Percentiles rank a stretch among this genome's conserved stretches.
Conservation (phyloP, 208 protist species). For the Endotrypanum monterogeii region DNA sequence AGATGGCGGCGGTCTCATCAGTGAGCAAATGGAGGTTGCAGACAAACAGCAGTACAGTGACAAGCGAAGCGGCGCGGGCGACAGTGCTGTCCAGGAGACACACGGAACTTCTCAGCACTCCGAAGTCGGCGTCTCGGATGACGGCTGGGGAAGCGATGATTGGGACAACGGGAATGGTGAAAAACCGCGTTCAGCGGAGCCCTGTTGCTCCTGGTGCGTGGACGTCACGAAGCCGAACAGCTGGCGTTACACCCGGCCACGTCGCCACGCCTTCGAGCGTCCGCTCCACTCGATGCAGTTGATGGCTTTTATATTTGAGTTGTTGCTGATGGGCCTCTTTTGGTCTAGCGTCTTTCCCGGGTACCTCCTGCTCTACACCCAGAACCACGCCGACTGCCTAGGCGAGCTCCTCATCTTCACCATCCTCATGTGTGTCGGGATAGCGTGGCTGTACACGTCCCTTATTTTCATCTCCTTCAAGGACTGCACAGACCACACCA, state of each 20-base stretch:
- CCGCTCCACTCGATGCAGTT: slow-evolving; percentile 76
- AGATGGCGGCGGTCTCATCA: not conserved
- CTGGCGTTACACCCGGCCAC: slow-evolving; percentile 51
- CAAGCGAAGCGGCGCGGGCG: not conserved
- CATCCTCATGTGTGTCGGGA: slow-evolving; percentile 21
- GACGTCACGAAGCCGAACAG: slow-evolving; percentile 44
- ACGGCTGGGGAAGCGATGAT: slow-evolving; percentile 20
- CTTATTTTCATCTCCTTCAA: slow-evolving; percentile 52
- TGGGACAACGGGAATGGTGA: slow-evolving; percentile 7
- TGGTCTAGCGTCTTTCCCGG: slow-evolving; percentile 46
- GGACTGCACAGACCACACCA: slow-evolving; percentile 59
- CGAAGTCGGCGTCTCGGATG: not conserved
- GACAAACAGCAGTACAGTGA: slow-evolving; percentile 7
- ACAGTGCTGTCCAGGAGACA: not conserved
- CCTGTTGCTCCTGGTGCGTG: slow-evolving; percentile 47
- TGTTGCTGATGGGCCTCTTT: slow-evolving; percentile 48
- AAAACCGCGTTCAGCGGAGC: slow-evolving; percentile 10
- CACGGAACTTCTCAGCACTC: not conserved
- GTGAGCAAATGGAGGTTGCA: slow-evolving; percentile 7
- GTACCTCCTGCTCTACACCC: slow-evolving; percentile 50
- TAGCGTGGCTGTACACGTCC: slow-evolving; percentile 25
- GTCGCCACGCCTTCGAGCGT: slow-evolving; percentile 63
- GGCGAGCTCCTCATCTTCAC: slow-evolving; percentile 49
- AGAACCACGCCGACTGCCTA: slow-evolving; percentile 34
- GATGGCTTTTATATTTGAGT: slow-evolving; percentile 43